Evolutionary conservation across 306 rosid genomes (phyloP).

Genomic region (Luffa aegyptiaca): DNA sequence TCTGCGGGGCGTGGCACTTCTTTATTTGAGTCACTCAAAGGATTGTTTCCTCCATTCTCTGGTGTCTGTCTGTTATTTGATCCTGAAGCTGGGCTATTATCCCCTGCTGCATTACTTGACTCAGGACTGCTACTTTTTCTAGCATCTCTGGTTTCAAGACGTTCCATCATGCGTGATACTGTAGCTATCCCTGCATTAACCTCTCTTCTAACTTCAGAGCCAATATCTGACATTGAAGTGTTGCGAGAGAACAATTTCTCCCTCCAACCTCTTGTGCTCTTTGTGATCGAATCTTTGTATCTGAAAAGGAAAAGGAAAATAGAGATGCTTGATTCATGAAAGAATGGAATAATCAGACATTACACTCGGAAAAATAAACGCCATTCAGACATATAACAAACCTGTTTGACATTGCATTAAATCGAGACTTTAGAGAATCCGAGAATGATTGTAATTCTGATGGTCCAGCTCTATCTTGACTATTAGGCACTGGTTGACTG

Average conservation of each 20-base stretch:
- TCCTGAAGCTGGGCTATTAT: slow-evolving; percentile 34
- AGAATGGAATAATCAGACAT: not conserved
- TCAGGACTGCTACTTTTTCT: slow-evolving; percentile 25
- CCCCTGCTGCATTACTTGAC: slow-evolving; percentile 38
- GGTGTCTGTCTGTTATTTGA: slow-evolving; percentile 30
- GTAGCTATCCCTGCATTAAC: slow-evolving; percentile 78
- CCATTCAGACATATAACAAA: not conserved
- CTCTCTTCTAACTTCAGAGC: slow-evolving; percentile 79
- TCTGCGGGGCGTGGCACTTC: slow-evolving; percentile 50
- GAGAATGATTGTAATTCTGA: slow-evolving; percentile 87
- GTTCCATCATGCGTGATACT: slow-evolving; percentile 86
- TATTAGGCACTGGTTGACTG: slow-evolving; percentile 50
- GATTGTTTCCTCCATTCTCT: slow-evolving; percentile 31
- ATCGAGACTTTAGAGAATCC: slow-evolving; percentile 70
- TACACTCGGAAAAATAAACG: not conserved
- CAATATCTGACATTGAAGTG: slow-evolving; percentile 63
- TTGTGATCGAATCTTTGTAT: slow-evolving; percentile 91
- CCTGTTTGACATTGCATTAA: slow-evolving; percentile 84
- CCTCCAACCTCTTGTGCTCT: slow-evolving; percentile 93
- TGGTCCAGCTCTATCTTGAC: slow-evolving; percentile 90
- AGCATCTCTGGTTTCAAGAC: slow-evolving; percentile 63
- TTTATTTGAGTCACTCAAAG: slow-evolving; percentile 27
- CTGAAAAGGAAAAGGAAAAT: slow-evolving; percentile 23
- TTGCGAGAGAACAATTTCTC: slow-evolving; percentile 89
- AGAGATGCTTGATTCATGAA: not conserved